Conservation (phyloP, 1,284 basidiomycete genomes). For the Trichosporon ovoides region DNA sequence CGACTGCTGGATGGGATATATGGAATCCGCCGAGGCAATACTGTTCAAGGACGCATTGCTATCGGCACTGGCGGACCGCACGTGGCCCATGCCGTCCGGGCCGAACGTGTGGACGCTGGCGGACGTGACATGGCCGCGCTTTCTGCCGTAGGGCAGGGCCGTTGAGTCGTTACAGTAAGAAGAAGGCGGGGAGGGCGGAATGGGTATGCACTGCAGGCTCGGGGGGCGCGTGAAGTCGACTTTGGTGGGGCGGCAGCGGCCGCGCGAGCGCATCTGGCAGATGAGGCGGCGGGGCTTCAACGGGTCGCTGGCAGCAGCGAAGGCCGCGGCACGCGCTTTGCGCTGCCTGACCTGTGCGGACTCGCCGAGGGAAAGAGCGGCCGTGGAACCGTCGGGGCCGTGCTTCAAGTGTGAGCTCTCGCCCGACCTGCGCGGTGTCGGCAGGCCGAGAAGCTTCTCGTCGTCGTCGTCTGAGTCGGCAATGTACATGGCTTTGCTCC, state of each 20-base stretch:
- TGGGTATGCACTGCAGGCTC: neutral
- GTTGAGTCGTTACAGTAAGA: neutral
- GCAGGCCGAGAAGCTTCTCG: neutral
- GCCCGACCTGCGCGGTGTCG: neutral
- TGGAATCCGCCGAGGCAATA: neutral
- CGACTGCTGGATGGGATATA: neutral
- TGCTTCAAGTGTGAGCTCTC: neutral
- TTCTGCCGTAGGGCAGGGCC: neutral
- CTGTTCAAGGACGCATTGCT: neutral
- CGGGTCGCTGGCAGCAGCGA: slow-evolving; percentile 9
- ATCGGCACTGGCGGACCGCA: neutral
- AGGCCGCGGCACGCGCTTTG: slow-evolving; percentile 2
- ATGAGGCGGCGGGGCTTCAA: slow-evolving; percentile 11
- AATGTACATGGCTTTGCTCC: neutral
- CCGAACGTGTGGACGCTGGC: slow-evolving; percentile 12
- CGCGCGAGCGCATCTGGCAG: neutral
- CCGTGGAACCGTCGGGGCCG: neutral
- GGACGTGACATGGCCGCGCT: neutral
- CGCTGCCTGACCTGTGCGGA: neutral
- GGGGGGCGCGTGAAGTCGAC: slow-evolving; percentile 1
- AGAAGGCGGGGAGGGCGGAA: neutral
- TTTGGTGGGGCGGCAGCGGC: neutral
- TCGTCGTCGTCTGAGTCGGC: neutral
- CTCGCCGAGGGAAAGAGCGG: neutral
- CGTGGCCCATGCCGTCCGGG: neutral